These are phyloP conservation scores for Nematocida minor DNA, from an alignment of 371 early-diverging fungal species.

Conservation along the genomic window DNA sequence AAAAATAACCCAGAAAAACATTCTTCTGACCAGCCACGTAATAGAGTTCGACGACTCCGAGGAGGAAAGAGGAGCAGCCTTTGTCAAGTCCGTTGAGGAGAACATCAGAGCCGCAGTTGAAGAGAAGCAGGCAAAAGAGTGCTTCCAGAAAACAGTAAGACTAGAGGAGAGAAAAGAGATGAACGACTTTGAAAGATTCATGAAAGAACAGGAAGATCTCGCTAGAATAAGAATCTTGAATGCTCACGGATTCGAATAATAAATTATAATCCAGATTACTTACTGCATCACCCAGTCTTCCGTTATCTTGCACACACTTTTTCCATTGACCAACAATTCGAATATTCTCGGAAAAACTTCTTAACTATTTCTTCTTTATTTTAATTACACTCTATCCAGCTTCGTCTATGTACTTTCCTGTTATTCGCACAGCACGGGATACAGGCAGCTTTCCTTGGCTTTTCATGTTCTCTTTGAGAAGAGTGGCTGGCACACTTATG, in stretches of 20 bases:
- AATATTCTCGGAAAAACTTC: too few relatives aligned
- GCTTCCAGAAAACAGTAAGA: neutral
- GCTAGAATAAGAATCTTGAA: slow-evolving; percentile 8
- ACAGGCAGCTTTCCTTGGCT: slow-evolving; percentile 44
- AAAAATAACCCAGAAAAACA: slow-evolving; percentile 24
- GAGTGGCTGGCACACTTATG: neutral
- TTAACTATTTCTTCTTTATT: too few relatives aligned
- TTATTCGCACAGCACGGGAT: slow-evolving; percentile 12
- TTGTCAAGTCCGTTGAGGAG: slow-evolving; percentile 19
- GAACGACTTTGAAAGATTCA: slow-evolving; percentile 52
- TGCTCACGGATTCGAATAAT: slow-evolving; percentile 49
- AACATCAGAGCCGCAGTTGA: slow-evolving; percentile 23
- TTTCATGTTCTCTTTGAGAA: slow-evolving; percentile 31
- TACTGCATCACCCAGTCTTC: too few relatives aligned
- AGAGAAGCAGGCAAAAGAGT: slow-evolving; percentile 6
- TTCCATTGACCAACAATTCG: too few relatives aligned
- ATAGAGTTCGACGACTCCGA: slow-evolving; percentile 42
- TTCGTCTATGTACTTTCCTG: slow-evolving; percentile 21
- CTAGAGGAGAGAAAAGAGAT: slow-evolving; percentile 22
- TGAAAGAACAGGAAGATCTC: slow-evolving; percentile 29
- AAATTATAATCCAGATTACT: slow-evolving; percentile 6
- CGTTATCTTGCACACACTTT: neutral
- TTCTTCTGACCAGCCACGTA: slow-evolving; percentile 18
- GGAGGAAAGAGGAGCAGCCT: slow-evolving; percentile 31
- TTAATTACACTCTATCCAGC: too few relatives aligned